A percentile compares a stretch with the other conserved stretches of the same genome.
Conservation (phyloP, 345 rosid genomes). For the Linum usitatissimum region DNA sequence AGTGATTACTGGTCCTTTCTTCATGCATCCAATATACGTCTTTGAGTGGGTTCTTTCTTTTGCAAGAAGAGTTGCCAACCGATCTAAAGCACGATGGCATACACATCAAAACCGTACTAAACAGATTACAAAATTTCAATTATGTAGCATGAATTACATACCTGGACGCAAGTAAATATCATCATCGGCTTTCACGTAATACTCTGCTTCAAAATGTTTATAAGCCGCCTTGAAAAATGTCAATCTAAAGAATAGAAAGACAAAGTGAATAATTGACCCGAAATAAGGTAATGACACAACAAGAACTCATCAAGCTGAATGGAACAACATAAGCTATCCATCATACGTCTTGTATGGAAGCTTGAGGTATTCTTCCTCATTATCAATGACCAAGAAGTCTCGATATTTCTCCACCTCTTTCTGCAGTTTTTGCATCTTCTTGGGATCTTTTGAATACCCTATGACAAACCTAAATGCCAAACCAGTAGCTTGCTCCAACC, state of each 20-base stretch:
- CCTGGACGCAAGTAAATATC: conserved; percentile 83
- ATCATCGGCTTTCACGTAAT: conserved; percentile 72
- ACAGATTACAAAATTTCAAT: background rate
- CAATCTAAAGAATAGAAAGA: conserved; percentile 25
- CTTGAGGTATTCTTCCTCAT: conserved; percentile 54
- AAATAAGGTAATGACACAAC: background rate
- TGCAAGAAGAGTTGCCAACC: conserved; percentile 71
- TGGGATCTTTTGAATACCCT: conserved; percentile 51
- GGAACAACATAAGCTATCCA: background rate
- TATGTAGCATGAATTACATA: conserved; percentile 8
- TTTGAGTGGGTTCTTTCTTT: conserved; percentile 50
- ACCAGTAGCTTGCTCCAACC: conserved; percentile 88
- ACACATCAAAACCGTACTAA: background rate
- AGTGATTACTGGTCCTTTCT: conserved; percentile 78
- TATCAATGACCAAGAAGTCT: conserved; percentile 64
- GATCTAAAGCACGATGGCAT: conserved; percentile 33
- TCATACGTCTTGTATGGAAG: conserved; percentile 72
- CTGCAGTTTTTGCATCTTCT: conserved; percentile 54
- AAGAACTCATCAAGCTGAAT: background rate
- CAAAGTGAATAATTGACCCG: conserved; percentile 1
- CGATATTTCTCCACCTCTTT: conserved; percentile 47
- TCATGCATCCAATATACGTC: conserved; percentile 79
- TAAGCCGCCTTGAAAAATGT: conserved; percentile 61
- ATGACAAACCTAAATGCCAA: conserved; percentile 70
- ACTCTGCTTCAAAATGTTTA: conserved; percentile 65